Evolutionary conservation across 495 filamentous ascomycete species (phyloP).

Genomic region (Daldinia childiae): DNA sequence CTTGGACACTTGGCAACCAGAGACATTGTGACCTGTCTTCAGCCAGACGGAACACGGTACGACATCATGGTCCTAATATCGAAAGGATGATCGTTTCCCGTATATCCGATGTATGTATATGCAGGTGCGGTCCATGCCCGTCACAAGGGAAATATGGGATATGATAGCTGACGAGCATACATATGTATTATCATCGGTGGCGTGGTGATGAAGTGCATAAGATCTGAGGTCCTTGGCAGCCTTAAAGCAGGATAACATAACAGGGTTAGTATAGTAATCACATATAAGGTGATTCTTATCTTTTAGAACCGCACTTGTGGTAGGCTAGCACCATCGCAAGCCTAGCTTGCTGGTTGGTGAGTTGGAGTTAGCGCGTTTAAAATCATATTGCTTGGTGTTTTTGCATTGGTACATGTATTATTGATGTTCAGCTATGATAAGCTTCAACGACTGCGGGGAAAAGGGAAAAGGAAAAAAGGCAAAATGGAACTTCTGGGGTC

Average conservation of each 20-base stretch:
- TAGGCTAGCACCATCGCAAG: conserved; percentile 1
- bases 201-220: conserved; percentile 22
- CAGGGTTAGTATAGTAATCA: conserved; percentile 35
- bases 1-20: conserved; percentile 22
- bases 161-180: conserved; percentile 11
- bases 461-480: background rate
- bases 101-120: conserved; percentile 18
- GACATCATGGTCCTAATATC: conserved; percentile 15
- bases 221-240: conserved; percentile 30
- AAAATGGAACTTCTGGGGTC: too few species aligned
- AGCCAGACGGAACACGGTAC: conserved; percentile 29
- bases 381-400: conserved; percentile 5
- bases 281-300: conserved; percentile 18
- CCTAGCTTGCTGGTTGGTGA: conserved; percentile 1
- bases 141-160: background rate
- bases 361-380: conserved; percentile 24
- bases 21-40: conserved; percentile 18
- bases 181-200: conserved; percentile 8
- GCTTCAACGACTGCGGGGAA: conserved; percentile 7
- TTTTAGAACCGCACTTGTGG: conserved; percentile 4
- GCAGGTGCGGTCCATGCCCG: conserved; percentile 9
- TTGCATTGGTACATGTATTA: background rate
- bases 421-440: conserved; percentile 14
- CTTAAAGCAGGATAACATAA: conserved; percentile 14
- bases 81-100: conserved; percentile 11